Percentiles rank a stretch among this genome's conserved stretches.
Conservation (phyloP, 2,329 filamentous ascomycete species). For the Colletotrichum sp. region DNA sequence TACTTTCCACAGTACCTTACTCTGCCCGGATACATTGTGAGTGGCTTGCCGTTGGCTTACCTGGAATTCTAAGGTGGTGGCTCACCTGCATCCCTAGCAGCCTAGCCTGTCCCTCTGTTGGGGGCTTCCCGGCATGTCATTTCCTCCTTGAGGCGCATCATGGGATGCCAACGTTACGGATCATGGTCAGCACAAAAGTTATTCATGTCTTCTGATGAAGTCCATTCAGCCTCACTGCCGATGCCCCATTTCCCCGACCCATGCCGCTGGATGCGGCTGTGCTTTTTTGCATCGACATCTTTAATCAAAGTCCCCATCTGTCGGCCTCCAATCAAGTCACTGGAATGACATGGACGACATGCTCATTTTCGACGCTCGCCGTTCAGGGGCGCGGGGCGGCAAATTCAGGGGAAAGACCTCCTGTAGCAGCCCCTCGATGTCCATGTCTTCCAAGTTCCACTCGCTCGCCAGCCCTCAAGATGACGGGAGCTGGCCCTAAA, state of each 20-base stretch:
- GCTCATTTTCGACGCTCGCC: background rate
- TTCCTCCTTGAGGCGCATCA: background rate
- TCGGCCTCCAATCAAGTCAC: background rate
- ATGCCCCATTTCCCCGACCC: background rate
- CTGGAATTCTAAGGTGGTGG: background rate
- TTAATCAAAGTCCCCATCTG: background rate
- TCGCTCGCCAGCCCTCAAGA: background rate
- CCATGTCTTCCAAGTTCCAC: background rate
- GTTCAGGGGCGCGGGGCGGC: background rate
- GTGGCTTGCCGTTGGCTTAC: background rate
- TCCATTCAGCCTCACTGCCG: background rate
- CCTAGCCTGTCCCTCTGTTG: background rate
- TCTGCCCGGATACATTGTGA: background rate
- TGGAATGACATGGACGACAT: background rate
- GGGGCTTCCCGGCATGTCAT: background rate
- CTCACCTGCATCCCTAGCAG: background rate
- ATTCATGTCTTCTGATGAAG: background rate
- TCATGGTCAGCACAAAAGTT: background rate
- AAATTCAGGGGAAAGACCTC: conserved; percentile 5
- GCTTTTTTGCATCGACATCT: background rate
- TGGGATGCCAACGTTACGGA: background rate
- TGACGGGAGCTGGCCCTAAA: background rate
- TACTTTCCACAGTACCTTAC: background rate
- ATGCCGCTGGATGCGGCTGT: background rate
- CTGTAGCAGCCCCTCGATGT: background rate